Conservation (phyloP, 345 rosid genomes). For the Noccaea bulbosa region DNA sequence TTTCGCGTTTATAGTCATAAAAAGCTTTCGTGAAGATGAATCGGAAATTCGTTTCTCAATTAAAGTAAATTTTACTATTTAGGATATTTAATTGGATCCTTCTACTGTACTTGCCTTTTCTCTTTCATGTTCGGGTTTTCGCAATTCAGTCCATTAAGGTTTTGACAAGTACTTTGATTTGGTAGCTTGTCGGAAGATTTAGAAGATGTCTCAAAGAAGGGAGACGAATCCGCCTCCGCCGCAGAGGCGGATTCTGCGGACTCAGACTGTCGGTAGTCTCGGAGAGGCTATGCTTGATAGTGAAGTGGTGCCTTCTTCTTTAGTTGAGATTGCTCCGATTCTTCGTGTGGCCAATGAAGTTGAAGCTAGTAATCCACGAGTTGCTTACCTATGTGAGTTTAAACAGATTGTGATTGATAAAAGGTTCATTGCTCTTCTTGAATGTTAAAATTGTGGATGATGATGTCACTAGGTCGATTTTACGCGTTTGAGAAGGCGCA, state of each 20-base stretch:
- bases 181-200: slow-evolving; percentile 25
- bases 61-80: slow-evolving; percentile 26
- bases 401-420: background rate
- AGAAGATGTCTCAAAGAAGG: slow-evolving; percentile 57
- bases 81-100: slow-evolving; percentile 17
- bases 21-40: slow-evolving; percentile 11
- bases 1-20: slow-evolving; percentile 20
- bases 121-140: background rate
- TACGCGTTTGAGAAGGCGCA: slow-evolving; percentile 88
- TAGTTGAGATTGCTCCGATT: slow-evolving; percentile 67
- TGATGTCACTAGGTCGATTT: slow-evolving; percentile 58
- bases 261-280: slow-evolving; percentile 60
- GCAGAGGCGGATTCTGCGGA: slow-evolving; percentile 57
- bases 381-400: slow-evolving; percentile 67
- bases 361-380: slow-evolving; percentile 59
- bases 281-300: slow-evolving; percentile 70
- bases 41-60: slow-evolving; percentile 6
- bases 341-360: slow-evolving; percentile 74
- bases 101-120: background rate
- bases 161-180: slow-evolving; percentile 14
- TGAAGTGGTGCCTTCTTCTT: slow-evolving; percentile 71
- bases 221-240: slow-evolving; percentile 49
- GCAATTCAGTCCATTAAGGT: background rate
- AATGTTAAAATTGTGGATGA: background rate
- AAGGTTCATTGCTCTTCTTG: slow-evolving; percentile 4